Percentiles rank a stretch among this genome's conserved stretches.
Evolutionary conservation across 2,329 filamentous ascomycete genomes (phyloP).

Genomic region (Alternaria sp.): DNA sequence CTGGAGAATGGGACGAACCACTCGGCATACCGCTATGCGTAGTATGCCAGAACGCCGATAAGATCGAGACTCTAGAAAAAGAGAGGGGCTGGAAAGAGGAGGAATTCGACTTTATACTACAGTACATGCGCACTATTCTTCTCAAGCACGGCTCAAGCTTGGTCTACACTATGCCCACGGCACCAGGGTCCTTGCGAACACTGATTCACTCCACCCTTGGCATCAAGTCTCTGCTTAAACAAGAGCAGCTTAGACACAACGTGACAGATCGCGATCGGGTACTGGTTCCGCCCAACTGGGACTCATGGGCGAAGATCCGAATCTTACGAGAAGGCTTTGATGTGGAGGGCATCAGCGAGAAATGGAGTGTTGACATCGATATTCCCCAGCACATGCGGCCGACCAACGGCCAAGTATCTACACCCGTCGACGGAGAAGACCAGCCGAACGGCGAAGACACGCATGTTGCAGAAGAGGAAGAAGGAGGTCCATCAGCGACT

Average conservation of each 20-base stretch:
- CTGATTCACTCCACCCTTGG: conserved; percentile 86
- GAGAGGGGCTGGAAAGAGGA: conserved; percentile 94
- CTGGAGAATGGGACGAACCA: conserved; percentile 92
- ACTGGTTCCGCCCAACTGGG: conserved; percentile 94
- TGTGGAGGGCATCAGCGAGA: conserved; percentile 82
- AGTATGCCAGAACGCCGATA: conserved; percentile 95
- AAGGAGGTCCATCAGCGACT: conserved; percentile 66
- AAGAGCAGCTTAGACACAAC: conserved; percentile 65
- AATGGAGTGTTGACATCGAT: conserved; percentile 86
- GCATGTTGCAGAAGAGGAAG: conserved; percentile 22
- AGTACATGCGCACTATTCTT: conserved; percentile 88
- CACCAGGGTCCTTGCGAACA: conserved; percentile 77
- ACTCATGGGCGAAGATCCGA: conserved; percentile 96
- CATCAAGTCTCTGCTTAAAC: conserved; percentile 78
- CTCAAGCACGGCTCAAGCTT: conserved; percentile 74
- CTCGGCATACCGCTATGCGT: conserved; percentile 87
- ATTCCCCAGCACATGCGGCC: conserved; percentile 41
- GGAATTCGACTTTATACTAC: conserved; percentile 93
- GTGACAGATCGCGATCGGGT: conserved; percentile 95
- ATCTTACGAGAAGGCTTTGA: conserved; percentile 92
- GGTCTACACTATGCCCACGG: conserved; percentile 57
- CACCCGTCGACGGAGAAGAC: conserved; percentile 23
- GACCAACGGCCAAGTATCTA: conserved; percentile 31
- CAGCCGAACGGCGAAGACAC: conserved; percentile 21
- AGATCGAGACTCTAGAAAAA: conserved; percentile 88